Evolutionary conservation across 1,284 basidiomycete genomes (phyloP), one percentile per base, ranked within the genome.

Genomic region (Gomphus bonarii): DNA sequence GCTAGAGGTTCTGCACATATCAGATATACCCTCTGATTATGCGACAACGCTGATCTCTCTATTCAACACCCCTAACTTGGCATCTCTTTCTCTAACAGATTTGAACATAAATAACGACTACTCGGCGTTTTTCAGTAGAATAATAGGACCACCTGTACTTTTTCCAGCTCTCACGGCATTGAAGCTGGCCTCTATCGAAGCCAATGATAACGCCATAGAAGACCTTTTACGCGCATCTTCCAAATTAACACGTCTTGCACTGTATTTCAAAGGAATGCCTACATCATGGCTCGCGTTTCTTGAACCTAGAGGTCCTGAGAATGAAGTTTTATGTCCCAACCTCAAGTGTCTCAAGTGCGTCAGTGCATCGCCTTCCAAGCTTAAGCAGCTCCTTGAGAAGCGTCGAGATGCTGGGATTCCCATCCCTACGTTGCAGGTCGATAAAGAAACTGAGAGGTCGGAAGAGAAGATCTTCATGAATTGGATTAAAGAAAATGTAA

Each of bases 1-100:
- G 10, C 38, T 58, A 16, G 33, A 43, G n/a, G 4, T 31, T 28
- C 16, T 58, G 12, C 49, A 36, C 14, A 44, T 58, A 18, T 58
- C 56, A 46, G 50, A 53, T n/a, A 52, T 58, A 22, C 44, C 56
- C n/a, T 51, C 56, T 25, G 56, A 58, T 35, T 53, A 53, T 25
- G 35, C 43, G 30, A 40, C 56, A 16, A 9, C 38, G 12, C 31
- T 58, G 14, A 38, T 58, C 40, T 46, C 56, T 4, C 38, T 58
- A n/a, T 25, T 58, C 14, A 14, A 36, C 1, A 40, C 56, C 14
- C 56, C 56, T 40, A 42, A 58, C 18, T 30, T 58, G 3, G 10
- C 42, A 28, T 53, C 30, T 16, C 49, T 58, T 12, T 18, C 42
- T 12, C 43, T 58, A 4, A 46, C 56, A 9, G 43, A 58, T 22